Conservation (phyloP, 2,329 filamentous ascomycete species). For the Bipolaris victoriae region DNA sequence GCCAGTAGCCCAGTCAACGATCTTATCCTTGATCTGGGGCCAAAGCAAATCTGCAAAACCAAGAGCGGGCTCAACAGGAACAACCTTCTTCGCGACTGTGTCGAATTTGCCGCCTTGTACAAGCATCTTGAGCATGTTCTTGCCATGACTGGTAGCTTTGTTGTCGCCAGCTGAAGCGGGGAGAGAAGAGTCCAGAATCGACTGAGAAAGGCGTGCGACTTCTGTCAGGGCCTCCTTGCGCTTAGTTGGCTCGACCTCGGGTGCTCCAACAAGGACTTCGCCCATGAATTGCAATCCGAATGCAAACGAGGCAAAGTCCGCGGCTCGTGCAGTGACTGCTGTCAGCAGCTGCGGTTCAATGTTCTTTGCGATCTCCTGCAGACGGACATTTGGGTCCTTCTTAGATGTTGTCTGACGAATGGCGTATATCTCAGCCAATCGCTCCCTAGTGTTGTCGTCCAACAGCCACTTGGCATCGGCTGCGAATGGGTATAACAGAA, state of each 20-base stretch:
- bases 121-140: conserved; percentile 90
- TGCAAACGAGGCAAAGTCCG: conserved; percentile 72
- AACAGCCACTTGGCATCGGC: conserved; percentile 67
- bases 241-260: conserved; percentile 70
- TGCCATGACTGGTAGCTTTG: conserved; percentile 64
- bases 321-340: conserved; percentile 71
- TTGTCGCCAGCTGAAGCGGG: conserved; percentile 33
- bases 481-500: conserved; percentile 83
- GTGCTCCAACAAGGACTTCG: conserved; percentile 78
- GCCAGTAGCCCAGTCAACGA: conserved; percentile 84
- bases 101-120: conserved; percentile 91
- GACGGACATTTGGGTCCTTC: conserved; percentile 80
- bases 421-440: conserved; percentile 77
- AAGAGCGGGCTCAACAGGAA: conserved; percentile 75
- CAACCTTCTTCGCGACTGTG: conserved; percentile 69
- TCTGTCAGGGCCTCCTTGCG: conserved; percentile 69
- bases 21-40: conserved; percentile 73
- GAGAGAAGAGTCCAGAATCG: conserved; percentile 45
- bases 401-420: conserved; percentile 87
- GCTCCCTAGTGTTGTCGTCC: conserved; percentile 65
- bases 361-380: conserved; percentile 75
- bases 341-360: conserved; percentile 77
- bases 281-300: conserved; percentile 88
- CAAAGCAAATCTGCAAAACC: conserved; percentile 85
- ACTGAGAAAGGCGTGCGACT: conserved; percentile 55